These are phyloP conservation scores for Trichomonas tenax DNA, from an alignment of 208 protist genomes.

Conservation along the genomic window DNA sequence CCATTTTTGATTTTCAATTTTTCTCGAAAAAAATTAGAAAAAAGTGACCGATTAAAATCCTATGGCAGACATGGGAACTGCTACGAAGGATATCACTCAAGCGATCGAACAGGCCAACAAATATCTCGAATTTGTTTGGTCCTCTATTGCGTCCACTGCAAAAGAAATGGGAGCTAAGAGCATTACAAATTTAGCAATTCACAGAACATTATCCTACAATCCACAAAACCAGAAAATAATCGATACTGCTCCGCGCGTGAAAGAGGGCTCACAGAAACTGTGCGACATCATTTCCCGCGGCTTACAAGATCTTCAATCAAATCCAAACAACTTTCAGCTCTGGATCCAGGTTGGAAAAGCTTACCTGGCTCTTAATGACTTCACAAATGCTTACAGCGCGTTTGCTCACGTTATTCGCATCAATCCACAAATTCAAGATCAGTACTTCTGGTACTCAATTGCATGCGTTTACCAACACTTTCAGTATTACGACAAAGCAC, in stretches of 20 bases:
- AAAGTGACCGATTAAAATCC: background rate
- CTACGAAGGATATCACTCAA: background rate
- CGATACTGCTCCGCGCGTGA: background rate
- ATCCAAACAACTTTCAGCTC: background rate
- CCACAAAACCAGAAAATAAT: background rate
- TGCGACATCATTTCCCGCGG: background rate
- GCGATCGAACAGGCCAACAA: background rate
- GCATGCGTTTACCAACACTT: conserved; percentile 1
- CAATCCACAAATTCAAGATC: background rate
- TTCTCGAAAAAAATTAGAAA: too few relatives aligned
- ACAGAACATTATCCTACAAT: background rate
- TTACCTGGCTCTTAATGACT: background rate
- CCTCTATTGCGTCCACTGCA: background rate
- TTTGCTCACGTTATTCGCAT: background rate
- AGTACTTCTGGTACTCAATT: background rate
- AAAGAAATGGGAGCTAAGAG: background rate
- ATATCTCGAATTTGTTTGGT: background rate
- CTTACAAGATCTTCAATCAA: background rate
- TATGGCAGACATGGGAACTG: background rate
- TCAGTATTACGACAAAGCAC: background rate
- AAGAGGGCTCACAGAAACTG: background rate
- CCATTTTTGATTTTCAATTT: too few relatives aligned
- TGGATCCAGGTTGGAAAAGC: background rate
- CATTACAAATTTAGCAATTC: background rate
- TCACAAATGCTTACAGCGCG: background rate